These are phyloP conservation scores for Sparassis latifolia DNA, from an alignment of 1,284 basidiomycete species.

Conservation along the genomic window DNA sequence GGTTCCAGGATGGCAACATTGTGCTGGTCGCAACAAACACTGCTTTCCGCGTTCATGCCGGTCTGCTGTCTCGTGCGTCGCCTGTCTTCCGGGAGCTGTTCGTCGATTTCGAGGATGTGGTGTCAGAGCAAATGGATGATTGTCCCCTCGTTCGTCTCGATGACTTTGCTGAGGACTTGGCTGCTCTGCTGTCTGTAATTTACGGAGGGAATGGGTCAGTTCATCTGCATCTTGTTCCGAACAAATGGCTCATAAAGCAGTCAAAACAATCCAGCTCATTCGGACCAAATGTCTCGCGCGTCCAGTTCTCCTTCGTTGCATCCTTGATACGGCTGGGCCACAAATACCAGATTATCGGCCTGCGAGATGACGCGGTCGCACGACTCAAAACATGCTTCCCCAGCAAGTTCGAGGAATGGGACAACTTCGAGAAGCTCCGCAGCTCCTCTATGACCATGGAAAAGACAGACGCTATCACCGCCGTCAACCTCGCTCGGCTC, in stretches of 20 bases:
- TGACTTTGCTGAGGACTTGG: background rate
- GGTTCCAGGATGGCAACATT: slow-evolving; percentile 61
- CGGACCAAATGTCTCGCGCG: background rate
- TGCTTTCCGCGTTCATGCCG: slow-evolving; percentile 59
- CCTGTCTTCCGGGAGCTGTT: slow-evolving; percentile 57
- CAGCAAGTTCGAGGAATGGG: background rate
- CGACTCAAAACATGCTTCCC: background rate
- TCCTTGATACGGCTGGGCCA: background rate
- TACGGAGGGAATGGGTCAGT: slow-evolving; percentile 1
- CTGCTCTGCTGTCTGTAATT: background rate
- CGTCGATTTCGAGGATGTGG: slow-evolving; percentile 34
- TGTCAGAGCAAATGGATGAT: slow-evolving; percentile 2
- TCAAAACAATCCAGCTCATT: background rate
- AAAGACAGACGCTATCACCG: background rate
- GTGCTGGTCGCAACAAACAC: slow-evolving; percentile 44
- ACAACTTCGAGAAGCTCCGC: background rate
- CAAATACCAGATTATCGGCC: background rate
- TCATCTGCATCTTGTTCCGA: background rate
- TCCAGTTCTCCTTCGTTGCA: background rate
- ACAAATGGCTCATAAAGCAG: background rate
- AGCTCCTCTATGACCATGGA: background rate
- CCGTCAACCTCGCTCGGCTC: background rate
- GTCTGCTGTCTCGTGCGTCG: slow-evolving; percentile 57
- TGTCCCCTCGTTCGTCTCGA: slow-evolving; percentile 1
- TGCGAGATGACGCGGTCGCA: background rate